Percentiles rank a stretch among this genome's conserved stretches.
Conservation (phyloP, 2,329 filamentous ascomycete species). For the Coleophoma cylindrospora region DNA sequence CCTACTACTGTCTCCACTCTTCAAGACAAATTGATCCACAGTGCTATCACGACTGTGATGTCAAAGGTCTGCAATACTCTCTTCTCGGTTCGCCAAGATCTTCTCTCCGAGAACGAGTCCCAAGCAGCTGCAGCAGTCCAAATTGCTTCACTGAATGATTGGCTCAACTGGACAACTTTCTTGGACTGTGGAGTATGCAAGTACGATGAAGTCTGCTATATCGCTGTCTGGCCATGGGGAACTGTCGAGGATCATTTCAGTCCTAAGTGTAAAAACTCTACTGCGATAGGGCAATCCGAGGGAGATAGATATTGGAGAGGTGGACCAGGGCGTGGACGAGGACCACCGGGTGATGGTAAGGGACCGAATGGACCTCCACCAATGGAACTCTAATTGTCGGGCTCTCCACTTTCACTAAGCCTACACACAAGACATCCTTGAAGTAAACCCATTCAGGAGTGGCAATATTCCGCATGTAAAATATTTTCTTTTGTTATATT, state of each 20-base stretch:
- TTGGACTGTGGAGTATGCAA: conserved; percentile 48
- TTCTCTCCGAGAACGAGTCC: not conserved
- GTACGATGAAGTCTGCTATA: conserved; percentile 48
- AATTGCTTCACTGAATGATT: conserved; percentile 15
- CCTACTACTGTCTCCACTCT: conserved; percentile 28
- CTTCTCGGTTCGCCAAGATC: conserved; percentile 5
- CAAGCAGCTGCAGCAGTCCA: not conserved
- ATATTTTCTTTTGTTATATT: no score
- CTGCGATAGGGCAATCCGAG: not conserved
- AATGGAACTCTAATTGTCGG: no score
- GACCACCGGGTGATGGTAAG: not conserved
- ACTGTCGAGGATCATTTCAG: conserved; percentile 44
- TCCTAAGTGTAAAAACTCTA: conserved; percentile 35
- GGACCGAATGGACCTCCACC: no score
- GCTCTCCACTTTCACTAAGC: no score
- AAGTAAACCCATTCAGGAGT: not conserved
- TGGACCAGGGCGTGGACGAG: not conserved
- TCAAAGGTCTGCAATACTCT: conserved; percentile 29
- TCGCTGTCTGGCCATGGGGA: conserved; percentile 61
- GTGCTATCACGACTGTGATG: conserved; percentile 28
- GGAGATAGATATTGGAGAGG: not conserved
- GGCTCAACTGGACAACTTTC: conserved; percentile 49
- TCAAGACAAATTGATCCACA: conserved; percentile 36
- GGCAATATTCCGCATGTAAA: not conserved
- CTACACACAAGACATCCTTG: no score